phyloP scores from a whole-genome alignment of 2,329 filamentous ascomycete genomes.

The Fusarium pseudonygamai region DNA sequence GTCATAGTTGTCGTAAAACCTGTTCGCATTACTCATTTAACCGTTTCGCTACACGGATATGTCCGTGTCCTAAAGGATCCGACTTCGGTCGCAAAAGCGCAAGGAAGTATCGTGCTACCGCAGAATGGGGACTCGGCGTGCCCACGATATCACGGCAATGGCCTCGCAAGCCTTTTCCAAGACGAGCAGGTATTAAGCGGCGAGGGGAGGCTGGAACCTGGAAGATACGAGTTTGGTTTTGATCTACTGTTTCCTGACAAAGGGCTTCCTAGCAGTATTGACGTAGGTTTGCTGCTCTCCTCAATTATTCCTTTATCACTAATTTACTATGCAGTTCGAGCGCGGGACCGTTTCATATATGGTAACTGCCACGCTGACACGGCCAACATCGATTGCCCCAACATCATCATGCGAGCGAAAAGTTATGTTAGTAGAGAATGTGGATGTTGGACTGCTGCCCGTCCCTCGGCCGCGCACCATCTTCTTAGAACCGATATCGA shows the following conservation, averaged over 20 bases:
- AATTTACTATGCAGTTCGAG: constrained; percentile 75
- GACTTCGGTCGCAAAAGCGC: constrained; percentile 63
- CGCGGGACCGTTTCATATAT: constrained; percentile 92
- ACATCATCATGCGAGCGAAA: constrained; percentile 83
- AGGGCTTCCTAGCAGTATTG: constrained; percentile 88
- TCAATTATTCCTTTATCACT: constrained; percentile 3
- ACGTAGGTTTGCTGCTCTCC: constrained; percentile 67
- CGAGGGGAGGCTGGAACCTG: constrained; percentile 77
- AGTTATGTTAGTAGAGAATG: constrained; percentile 79
- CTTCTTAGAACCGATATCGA: constrained; percentile 87
- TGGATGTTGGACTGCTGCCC: constrained; percentile 82
- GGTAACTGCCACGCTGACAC: constrained; percentile 87
- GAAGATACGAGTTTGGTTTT: constrained; percentile 82
- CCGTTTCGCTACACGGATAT: constrained; percentile 80
- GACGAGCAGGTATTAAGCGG: constrained; percentile 84
- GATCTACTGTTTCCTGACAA: constrained; percentile 75
- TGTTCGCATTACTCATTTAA: constrained; percentile 80
- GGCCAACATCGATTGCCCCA: constrained; percentile 85
- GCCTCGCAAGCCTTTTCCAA: constrained; percentile 82
- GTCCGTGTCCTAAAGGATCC: constrained; percentile 81
- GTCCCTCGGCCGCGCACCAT: constrained; percentile 83
- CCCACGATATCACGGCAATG: constrained; percentile 75
- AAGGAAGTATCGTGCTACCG: constrained; percentile 54
- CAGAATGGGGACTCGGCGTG: constrained; percentile 51
- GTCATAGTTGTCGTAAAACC: constrained; percentile 78